These are phyloP conservation scores for Fusarium sp. DNA, from an alignment of 2,329 filamentous ascomycete species.

Conservation along the genomic window DNA sequence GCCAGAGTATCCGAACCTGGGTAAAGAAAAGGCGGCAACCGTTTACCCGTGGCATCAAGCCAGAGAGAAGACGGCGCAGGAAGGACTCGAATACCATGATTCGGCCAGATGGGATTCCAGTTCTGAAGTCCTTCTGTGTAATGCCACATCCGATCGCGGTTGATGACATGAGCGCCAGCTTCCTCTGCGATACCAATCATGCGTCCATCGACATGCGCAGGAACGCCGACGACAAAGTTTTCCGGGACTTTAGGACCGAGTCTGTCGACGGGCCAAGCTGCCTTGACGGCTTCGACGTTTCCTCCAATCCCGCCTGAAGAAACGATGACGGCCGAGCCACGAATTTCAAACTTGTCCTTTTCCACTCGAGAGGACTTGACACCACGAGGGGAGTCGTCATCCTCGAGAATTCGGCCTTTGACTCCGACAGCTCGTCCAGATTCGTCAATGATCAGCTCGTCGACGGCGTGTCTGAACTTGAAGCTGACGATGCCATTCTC, in stretches of 20 bases:
- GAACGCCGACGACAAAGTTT: constrained; percentile 70
- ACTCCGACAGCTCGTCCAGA: constrained; percentile 65
- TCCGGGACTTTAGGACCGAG: constrained; percentile 67
- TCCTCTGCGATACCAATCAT: constrained; percentile 69
- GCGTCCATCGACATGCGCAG: constrained; percentile 72
- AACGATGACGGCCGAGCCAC: constrained; percentile 64
- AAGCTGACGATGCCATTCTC: constrained; percentile 66
- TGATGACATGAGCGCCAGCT: constrained; percentile 66
- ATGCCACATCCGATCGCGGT: constrained; percentile 74
- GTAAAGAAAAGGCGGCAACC: constrained; percentile 67
- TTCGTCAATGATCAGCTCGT: constrained; percentile 66
- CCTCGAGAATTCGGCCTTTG: constrained; percentile 63
- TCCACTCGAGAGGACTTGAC: constrained; percentile 61
- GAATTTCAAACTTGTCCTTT: constrained; percentile 64
- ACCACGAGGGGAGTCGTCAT: constrained; percentile 63
- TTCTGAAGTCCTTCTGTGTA: constrained; percentile 73
- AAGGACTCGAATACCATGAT: constrained; percentile 70
- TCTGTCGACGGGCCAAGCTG: constrained; percentile 67
- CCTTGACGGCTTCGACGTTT: constrained; percentile 69
- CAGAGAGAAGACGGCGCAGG: constrained; percentile 72
- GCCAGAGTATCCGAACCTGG: constrained; percentile 68
- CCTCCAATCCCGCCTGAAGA: constrained; percentile 71
- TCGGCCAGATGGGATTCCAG: constrained; percentile 72
- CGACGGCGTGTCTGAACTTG: constrained; percentile 67
- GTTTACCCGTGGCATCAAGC: constrained; percentile 70